A percentile compares a stretch with the other conserved stretches of the same genome.
phyloP scores from a whole-genome alignment of 179 eudicot species.

The Beta macrorhiza region DNA sequence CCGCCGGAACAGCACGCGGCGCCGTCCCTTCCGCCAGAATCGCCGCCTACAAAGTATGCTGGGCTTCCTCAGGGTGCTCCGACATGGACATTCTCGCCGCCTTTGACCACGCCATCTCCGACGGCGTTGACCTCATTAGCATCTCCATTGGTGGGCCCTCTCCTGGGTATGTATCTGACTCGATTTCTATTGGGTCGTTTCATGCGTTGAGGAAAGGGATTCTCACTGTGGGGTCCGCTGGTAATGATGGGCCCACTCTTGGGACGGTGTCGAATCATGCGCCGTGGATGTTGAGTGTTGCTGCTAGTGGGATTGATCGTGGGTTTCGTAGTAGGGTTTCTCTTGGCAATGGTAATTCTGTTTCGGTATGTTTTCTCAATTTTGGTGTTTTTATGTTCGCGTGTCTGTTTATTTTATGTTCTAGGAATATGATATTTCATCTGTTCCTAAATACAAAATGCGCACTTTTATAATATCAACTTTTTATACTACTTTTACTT shows the following conservation, averaged over 20 bases:
- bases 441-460: too few relatives aligned
- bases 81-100: slow-evolving; percentile 49
- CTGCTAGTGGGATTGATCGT: slow-evolving; percentile 69
- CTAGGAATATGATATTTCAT: too few relatives aligned
- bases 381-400: neutral
- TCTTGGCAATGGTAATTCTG: slow-evolving; percentile 58
- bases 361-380: slow-evolving; percentile 25
- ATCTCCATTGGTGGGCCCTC: slow-evolving; percentile 42
- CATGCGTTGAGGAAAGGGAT: slow-evolving; percentile 73
- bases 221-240: slow-evolving; percentile 75
- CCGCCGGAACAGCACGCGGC: slow-evolving; percentile 38
- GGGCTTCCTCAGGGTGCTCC: slow-evolving; percentile 38
- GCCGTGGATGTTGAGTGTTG: slow-evolving; percentile 87
- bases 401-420: neutral
- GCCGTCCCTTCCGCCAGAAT: slow-evolving; percentile 42
- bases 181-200: slow-evolving; percentile 64
- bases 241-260: slow-evolving; percentile 65
- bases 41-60: slow-evolving; percentile 44
- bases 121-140: slow-evolving; percentile 45
- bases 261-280: slow-evolving; percentile 62
- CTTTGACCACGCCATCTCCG: slow-evolving; percentile 40
- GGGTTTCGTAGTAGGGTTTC: slow-evolving; percentile 62
- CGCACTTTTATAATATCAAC: too few relatives aligned
- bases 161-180: slow-evolving; percentile 37
- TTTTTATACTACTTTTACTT: too few relatives aligned